phyloP scores from a whole-genome alignment of 495 filamentous ascomycete genomes.

The Daldinia caldariorum region DNA sequence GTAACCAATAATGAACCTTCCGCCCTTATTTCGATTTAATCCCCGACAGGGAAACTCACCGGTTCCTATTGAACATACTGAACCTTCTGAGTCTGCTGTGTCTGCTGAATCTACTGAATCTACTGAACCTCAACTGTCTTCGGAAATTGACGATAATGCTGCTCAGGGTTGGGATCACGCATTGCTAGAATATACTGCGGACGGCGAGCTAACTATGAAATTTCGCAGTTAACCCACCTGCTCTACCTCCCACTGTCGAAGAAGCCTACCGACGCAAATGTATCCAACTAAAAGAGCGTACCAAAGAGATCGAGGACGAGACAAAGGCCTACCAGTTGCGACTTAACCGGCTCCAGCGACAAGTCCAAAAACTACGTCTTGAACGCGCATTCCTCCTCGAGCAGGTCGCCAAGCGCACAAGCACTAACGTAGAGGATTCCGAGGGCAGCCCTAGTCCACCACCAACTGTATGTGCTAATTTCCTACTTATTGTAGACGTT shows the following conservation, averaged over 20 bases:
- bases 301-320: constrained; percentile 87
- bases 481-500: constrained; percentile 25
- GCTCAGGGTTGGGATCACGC: constrained; percentile 12
- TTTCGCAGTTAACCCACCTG: constrained; percentile 62
- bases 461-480: constrained; percentile 69
- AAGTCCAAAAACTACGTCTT: constrained; percentile 89
- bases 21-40: constrained; percentile 13
- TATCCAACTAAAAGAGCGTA: constrained; percentile 89
- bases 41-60: not conserved
- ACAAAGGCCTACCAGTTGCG: constrained; percentile 83
- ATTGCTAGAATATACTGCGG: not conserved
- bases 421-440: constrained; percentile 78
- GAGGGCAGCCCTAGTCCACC: constrained; percentile 77
- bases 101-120: not conserved
- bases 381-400: constrained; percentile 91
- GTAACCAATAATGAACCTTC: not conserved
- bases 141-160: not conserved
- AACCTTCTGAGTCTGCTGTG: not conserved
- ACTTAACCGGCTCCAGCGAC: constrained; percentile 80
- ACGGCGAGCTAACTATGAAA: constrained; percentile 12
- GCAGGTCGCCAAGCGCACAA: constrained; percentile 83
- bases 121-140: not conserved
- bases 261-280: constrained; percentile 97
- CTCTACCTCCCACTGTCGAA: constrained; percentile 93
- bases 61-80: not conserved